Conservation (phyloP, 2,329 filamentous ascomycete species). For the Ilyonectria robusta region DNA sequence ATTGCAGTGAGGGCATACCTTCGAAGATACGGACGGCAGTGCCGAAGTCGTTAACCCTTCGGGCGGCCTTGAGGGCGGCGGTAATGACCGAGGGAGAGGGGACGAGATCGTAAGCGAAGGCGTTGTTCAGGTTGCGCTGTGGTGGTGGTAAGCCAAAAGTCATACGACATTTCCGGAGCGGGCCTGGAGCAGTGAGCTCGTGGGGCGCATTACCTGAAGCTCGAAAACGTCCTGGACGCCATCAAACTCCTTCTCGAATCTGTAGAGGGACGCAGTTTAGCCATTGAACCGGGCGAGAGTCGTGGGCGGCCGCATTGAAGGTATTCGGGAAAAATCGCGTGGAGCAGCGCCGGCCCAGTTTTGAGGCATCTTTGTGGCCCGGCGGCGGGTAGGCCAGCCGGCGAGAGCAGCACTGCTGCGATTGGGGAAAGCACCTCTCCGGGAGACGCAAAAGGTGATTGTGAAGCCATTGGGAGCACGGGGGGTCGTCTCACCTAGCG, state of each 20-base stretch:
- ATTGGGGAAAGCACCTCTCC: constrained; percentile 17
- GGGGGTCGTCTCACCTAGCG: constrained; percentile 79
- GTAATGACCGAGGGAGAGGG: constrained; percentile 92
- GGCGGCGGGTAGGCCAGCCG: constrained; percentile 24
- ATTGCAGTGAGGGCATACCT: constrained; percentile 71
- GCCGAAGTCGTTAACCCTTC: constrained; percentile 98
- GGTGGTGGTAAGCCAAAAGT: constrained; percentile 49
- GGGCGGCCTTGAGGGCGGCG: constrained; percentile 92
- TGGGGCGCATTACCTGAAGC: constrained; percentile 82
- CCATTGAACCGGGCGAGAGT: constrained; percentile 44
- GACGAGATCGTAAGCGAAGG: constrained; percentile 99
- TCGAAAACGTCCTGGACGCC: constrained; percentile 98
- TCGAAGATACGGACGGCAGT: constrained; percentile 99
- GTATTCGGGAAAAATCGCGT: constrained; percentile 48
- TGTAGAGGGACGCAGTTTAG: constrained; percentile 58
- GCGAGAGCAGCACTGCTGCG: constrained; percentile 1
- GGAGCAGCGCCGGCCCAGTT: constrained; percentile 38
- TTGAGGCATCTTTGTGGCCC: constrained; percentile 46
- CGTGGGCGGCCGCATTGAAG: constrained; percentile 44
- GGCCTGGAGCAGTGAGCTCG: constrained; percentile 40
- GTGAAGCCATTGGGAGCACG: constrained; percentile 35
- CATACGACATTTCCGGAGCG: constrained; percentile 49
- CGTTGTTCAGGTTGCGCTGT: constrained; percentile 96
- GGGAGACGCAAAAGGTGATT: not conserved
- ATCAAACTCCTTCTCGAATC: constrained; percentile 99